Evolutionary conservation across 108 stramenopile genomes (phyloP).

Genomic region (Cylindrotheca fusiformis): DNA sequence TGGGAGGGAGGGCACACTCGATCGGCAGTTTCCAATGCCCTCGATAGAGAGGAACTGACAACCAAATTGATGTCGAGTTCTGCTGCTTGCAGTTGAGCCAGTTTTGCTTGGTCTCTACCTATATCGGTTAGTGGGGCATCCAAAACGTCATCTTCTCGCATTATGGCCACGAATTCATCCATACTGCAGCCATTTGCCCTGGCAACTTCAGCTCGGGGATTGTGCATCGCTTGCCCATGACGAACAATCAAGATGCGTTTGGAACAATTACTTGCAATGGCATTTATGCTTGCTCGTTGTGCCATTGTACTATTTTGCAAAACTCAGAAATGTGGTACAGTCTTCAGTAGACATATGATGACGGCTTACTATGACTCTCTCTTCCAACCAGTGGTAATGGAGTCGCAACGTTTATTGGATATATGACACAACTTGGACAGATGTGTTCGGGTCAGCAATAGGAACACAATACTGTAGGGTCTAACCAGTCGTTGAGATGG

Average conservation of each 20-base stretch:
- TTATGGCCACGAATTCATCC: slow-evolving; percentile 64
- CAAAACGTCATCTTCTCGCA: slow-evolving; percentile 70
- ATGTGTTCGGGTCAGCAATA: no score
- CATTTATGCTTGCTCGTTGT: not conserved
- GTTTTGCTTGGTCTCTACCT: slow-evolving; percentile 54
- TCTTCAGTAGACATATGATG: no score
- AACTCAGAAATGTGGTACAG: no score
- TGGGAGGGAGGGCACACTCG: slow-evolving; percentile 33
- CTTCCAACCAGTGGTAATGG: no score
- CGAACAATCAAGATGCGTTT: slow-evolving; percentile 32
- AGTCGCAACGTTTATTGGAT: no score
- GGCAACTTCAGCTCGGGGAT: slow-evolving; percentile 75
- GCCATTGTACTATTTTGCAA: not conserved
- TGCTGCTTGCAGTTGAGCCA: slow-evolving; percentile 12
- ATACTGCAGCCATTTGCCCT: slow-evolving; percentile 56
- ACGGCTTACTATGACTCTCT: no score
- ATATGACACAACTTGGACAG: no score
- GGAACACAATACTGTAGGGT: no score
- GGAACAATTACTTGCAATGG: not conserved
- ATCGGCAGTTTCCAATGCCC: slow-evolving; percentile 44
- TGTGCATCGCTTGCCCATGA: slow-evolving; percentile 81
- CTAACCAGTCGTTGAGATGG: no score
- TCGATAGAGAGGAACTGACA: slow-evolving; percentile 35
- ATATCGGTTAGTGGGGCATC: slow-evolving; percentile 61
- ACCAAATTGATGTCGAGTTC: slow-evolving; percentile 31